A percentile compares a stretch with the other conserved stretches of the same genome.
Evolutionary conservation across 768 basidiomycete species (phyloP).

Genomic region (Tulasnella sp.): DNA sequence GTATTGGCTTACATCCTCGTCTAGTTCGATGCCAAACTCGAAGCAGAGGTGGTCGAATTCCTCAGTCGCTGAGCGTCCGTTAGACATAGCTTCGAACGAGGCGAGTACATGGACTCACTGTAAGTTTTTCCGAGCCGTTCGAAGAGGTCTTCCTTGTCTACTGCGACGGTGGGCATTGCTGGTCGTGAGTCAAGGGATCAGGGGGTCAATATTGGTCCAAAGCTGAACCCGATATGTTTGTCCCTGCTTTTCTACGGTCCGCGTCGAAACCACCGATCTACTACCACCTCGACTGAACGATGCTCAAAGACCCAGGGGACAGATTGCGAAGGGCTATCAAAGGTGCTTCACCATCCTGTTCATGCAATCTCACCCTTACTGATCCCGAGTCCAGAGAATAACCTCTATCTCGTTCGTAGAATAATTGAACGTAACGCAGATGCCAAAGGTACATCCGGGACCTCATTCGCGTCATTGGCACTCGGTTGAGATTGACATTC

Average conservation of each 20-base stretch:
- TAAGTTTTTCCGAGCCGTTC: conserved; percentile 74
- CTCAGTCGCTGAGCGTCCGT: conserved; percentile 58
- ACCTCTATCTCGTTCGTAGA: conserved; percentile 84
- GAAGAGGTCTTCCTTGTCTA: conserved; percentile 94
- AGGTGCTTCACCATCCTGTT: conserved; percentile 7
- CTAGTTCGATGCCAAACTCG: conserved; percentile 94
- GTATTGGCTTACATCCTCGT: conserved; percentile 75
- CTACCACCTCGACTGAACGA: neutral
- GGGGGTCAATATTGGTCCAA: conserved; percentile 2
- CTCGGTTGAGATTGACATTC: neutral
- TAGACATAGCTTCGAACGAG: conserved; percentile 19
- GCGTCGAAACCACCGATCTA: neutral
- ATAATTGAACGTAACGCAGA: conserved; percentile 46
- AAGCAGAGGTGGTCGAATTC: conserved; percentile 95
- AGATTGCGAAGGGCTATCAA: conserved; percentile 22
- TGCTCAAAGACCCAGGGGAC: conserved; percentile 20
- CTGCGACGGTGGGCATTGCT: conserved; percentile 85
- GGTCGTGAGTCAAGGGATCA: conserved; percentile 7
- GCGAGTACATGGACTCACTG: conserved; percentile 41
- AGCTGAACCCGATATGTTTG: neutral
- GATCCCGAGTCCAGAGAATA: conserved; percentile 59
- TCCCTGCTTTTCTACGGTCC: neutral
- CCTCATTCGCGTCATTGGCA: conserved; percentile 3
- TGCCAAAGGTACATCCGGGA: conserved; percentile 1
- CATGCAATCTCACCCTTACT: neutral